Conservation (phyloP, 768 basidiomycete genomes). For the Lactifluus echinatus region DNA sequence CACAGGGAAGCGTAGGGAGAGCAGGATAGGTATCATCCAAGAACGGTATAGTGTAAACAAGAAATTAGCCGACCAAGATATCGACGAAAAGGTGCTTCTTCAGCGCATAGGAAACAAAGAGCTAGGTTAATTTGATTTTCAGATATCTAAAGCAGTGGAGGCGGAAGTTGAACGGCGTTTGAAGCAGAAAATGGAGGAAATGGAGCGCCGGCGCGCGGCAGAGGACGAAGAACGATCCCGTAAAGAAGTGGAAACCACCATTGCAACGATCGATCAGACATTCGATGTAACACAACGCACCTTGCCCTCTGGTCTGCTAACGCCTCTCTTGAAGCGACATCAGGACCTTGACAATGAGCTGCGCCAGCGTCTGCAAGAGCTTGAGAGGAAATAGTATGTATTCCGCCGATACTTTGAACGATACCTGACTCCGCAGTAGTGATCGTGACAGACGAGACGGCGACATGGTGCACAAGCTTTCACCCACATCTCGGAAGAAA, state of each 20-base stretch:
- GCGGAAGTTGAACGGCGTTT: conserved; percentile 64
- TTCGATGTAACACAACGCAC: conserved; percentile 11
- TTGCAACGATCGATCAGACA: conserved; percentile 32
- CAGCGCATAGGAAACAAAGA: conserved; percentile 2
- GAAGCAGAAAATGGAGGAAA: conserved; percentile 51
- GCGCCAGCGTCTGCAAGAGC: conserved; percentile 51
- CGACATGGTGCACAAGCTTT: conserved; percentile 53
- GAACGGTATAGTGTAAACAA: conserved; percentile 14
- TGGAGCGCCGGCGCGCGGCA: conserved; percentile 24
- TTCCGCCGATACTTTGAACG: conserved; percentile 19
- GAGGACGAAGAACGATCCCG: conserved; percentile 22
- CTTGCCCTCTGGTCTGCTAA: conserved; percentile 43
- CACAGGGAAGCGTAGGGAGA: conserved; percentile 15
- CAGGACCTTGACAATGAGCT: conserved; percentile 64
- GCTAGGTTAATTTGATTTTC: neutral
- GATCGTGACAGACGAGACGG: conserved; percentile 55
- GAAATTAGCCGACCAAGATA: conserved; percentile 56
- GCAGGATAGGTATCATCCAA: conserved; percentile 11
- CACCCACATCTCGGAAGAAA: conserved; percentile 71
- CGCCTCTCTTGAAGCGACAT: conserved; percentile 54
- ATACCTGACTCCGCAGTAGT: conserved; percentile 28
- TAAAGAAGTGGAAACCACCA: conserved; percentile 25
- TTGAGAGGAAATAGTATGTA: conserved; percentile 69
- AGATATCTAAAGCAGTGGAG: conserved; percentile 72
- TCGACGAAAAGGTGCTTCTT: conserved; percentile 56